Evolutionary conservation across 1,139 yeast genomes (phyloP).

Genomic region (Suhomyces panamericanus): DNA sequence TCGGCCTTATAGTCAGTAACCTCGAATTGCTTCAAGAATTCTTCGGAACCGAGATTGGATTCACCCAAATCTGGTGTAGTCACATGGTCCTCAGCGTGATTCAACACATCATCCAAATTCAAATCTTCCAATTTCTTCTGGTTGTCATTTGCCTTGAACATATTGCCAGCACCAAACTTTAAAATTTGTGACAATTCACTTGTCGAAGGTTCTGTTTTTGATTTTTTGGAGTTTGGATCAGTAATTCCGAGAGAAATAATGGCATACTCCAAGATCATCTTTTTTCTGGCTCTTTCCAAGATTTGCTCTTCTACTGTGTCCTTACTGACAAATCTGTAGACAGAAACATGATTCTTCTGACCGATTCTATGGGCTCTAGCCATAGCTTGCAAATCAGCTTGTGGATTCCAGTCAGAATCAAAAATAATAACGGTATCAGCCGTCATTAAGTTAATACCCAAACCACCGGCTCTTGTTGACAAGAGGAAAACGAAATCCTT

Average conservation of each 20-base stretch:
- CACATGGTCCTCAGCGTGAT: constrained; percentile 95
- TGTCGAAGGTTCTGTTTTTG: constrained; percentile 67
- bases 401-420: constrained; percentile 99
- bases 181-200: constrained; percentile 89
- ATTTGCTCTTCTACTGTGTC: constrained; percentile 98
- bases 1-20: constrained; percentile 99
- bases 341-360: constrained; percentile 96
- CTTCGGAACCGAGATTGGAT: constrained; percentile 96
- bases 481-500: constrained; percentile 88
- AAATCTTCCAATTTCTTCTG: constrained; percentile 94
- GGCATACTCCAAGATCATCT: constrained; percentile 98
- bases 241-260: constrained; percentile 95
- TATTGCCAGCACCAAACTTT: constrained; percentile 97
- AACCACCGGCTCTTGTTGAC: constrained; percentile 97
- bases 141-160: constrained; percentile 91
- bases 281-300: constrained; percentile 91
- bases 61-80: constrained; percentile 97
- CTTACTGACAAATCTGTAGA: constrained; percentile 92
- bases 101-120: constrained; percentile 92
- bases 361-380: constrained; percentile 99
- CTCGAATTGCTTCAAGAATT: constrained; percentile 93
- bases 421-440: constrained; percentile 97
- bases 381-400: constrained; percentile 98
- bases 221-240: constrained; percentile 55
- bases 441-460: constrained; percentile 97